Conservation (phyloP, 139 green algal genomes). For the Gonium pectorale region DNA sequence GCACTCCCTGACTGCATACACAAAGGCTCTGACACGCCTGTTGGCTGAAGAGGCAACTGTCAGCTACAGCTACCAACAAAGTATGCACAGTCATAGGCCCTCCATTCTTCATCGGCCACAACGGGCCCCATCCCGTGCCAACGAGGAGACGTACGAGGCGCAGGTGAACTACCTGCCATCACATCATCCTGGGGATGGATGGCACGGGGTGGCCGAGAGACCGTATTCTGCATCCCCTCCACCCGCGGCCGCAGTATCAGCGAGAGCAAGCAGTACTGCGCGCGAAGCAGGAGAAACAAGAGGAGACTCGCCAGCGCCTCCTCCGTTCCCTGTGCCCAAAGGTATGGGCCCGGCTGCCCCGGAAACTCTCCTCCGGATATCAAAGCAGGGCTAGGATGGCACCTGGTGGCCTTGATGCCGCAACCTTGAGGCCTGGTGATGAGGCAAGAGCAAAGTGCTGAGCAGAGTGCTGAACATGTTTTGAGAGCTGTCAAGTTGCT, state of each 20-base stretch:
- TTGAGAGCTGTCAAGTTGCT: neutral
- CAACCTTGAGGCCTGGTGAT: no score
- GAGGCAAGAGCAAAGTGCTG: no score
- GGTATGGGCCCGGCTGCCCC: neutral
- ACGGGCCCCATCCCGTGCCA: neutral
- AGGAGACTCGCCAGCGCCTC: slow-evolving; percentile 25
- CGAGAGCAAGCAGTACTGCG: slow-evolving; percentile 6
- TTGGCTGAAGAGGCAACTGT: neutral
- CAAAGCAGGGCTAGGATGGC: no score
- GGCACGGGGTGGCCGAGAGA: no score
- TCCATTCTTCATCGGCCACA: slow-evolving; percentile 8
- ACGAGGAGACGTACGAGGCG: neutral
- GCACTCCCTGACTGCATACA: no score
- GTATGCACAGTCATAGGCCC: slow-evolving; percentile 10
- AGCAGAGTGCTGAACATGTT: no score
- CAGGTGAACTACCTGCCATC: no score
- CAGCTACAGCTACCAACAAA: neutral
- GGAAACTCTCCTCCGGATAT: no score
- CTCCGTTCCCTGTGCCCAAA: neutral
- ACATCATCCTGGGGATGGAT: no score
- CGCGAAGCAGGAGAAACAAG: slow-evolving; percentile 19
- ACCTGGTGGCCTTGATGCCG: no score
- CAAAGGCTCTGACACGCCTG: no score
- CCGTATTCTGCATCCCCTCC: neutral
- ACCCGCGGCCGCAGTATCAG: slow-evolving; percentile 9